Evolutionary conservation across 148 eudicot species (phyloP).

Genomic region (Diospyros kaki): DNA sequence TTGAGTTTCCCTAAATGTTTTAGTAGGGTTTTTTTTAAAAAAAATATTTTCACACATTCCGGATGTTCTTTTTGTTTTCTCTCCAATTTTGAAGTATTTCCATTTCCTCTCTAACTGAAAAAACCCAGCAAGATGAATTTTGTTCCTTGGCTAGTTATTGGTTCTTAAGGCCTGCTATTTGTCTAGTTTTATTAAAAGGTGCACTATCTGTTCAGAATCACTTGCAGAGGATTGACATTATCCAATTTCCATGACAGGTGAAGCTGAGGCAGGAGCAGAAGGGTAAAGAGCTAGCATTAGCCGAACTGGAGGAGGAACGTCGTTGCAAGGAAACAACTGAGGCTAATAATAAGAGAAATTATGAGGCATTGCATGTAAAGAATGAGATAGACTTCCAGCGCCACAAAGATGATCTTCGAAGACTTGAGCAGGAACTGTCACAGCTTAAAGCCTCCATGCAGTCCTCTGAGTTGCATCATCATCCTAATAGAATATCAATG

Average conservation of each 20-base stretch:
- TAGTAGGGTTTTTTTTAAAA: too few species aligned
- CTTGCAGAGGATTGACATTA: not conserved
- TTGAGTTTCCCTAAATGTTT: too few species aligned
- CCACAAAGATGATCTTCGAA: conserved; percentile 85
- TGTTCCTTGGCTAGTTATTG: too few species aligned
- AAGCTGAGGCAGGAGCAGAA: conserved; percentile 80
- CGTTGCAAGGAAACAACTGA: conserved; percentile 80
- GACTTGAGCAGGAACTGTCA: conserved; percentile 86
- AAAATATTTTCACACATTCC: too few species aligned
- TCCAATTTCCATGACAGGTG: conserved; percentile 38
- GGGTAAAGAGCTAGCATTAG: conserved; percentile 59
- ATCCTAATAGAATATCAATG: conserved; percentile 18
- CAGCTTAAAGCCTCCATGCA: conserved; percentile 63
- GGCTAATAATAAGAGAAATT: conserved; percentile 68
- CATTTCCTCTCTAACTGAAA: too few species aligned
- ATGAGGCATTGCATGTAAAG: conserved; percentile 76
- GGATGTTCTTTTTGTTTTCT: too few species aligned
- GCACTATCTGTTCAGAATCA: not conserved
- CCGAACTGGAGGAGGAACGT: conserved; percentile 80
- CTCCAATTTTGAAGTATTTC: too few species aligned
- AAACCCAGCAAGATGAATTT: too few species aligned
- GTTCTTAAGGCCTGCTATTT: not conserved
- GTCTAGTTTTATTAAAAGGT: not conserved
- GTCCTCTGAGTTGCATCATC: conserved; percentile 30
- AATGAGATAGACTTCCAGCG: conserved; percentile 92